Percentiles rank a stretch among this genome's conserved stretches.
Conservation (phyloP, 1,139 yeast genomes). For the Saccharomyces uvarum region DNA sequence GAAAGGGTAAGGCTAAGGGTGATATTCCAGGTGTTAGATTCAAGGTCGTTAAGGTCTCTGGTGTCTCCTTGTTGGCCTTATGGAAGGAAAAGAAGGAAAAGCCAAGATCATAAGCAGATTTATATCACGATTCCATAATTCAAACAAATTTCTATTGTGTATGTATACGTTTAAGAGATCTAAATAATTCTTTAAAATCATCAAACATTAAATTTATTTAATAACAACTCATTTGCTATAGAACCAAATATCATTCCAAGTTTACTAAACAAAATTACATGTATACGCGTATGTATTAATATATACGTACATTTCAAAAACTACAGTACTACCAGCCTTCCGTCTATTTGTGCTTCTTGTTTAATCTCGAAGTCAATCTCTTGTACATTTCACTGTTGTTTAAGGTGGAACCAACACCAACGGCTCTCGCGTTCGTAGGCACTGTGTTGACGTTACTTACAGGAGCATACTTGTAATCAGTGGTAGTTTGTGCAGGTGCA, state of each 20-base stretch:
- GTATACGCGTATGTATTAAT: background rate
- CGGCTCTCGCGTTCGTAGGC: conserved; percentile 32
- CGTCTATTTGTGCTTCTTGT: conserved; percentile 20
- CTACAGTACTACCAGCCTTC: background rate
- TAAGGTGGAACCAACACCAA: conserved; percentile 46
- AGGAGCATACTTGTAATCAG: conserved; percentile 89
- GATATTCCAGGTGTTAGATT: conserved; percentile 99
- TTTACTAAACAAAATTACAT: background rate
- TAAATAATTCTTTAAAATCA: background rate
- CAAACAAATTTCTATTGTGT: background rate
- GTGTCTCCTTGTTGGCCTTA: conserved; percentile 98
- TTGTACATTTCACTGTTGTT: conserved; percentile 69
- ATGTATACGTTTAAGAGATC: background rate
- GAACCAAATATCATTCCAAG: background rate
- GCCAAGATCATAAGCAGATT: conserved; percentile 82
- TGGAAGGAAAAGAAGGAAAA: conserved; percentile 99
- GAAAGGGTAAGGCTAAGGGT: conserved; percentile 99
- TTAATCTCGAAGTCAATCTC: conserved; percentile 42
- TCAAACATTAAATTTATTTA: background rate
- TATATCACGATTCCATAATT: conserved; percentile 7
- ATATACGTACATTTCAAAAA: background rate
- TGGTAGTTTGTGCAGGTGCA: conserved; percentile 81
- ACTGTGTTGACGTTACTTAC: conserved; percentile 45
- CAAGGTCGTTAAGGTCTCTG: conserved; percentile 99
- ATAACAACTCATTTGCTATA: background rate